These are phyloP conservation scores for Gossypium raimondii DNA, from an alignment of 345 rosid species.

Conservation along the genomic window DNA sequence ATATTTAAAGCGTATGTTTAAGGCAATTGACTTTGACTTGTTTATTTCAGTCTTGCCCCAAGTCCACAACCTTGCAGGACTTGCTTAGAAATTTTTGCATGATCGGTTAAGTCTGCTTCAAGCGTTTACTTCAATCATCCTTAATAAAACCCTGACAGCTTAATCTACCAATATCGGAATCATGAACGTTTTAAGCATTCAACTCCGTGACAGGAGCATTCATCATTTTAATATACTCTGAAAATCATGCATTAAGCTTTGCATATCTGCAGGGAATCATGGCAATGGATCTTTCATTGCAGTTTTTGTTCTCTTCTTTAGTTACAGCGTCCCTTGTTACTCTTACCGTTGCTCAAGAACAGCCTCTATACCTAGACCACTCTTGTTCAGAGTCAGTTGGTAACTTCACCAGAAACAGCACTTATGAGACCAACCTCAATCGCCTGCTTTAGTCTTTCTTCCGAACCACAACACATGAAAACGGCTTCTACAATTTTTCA, in stretches of 20 bases:
- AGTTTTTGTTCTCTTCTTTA: background rate
- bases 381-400: constrained; percentile 13
- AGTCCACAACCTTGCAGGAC: too few species aligned
- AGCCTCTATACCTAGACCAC: background rate
- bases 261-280: too few species aligned
- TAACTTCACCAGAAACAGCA: constrained; percentile 17
- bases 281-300: background rate
- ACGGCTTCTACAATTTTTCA: constrained; percentile 25
- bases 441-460: constrained; percentile 20
- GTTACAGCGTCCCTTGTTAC: background rate
- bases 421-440: constrained; percentile 20
- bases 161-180: background rate
- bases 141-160: background rate
- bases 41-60: too few species aligned
- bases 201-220: background rate
- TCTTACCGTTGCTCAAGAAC: constrained; percentile 3
- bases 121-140: background rate
- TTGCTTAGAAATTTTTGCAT: too few species aligned
- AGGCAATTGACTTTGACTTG: too few species aligned
- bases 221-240: too few species aligned
- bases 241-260: background rate
- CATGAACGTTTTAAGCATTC: background rate
- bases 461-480: constrained; percentile 7
- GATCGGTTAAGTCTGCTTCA: background rate
- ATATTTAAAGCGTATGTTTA: too few species aligned